Evolutionary conservation across 192 early-diverging fungal species (phyloP), one percentile per base, ranked within the genome.

Genomic region (Coemansia asiatica): DNA sequence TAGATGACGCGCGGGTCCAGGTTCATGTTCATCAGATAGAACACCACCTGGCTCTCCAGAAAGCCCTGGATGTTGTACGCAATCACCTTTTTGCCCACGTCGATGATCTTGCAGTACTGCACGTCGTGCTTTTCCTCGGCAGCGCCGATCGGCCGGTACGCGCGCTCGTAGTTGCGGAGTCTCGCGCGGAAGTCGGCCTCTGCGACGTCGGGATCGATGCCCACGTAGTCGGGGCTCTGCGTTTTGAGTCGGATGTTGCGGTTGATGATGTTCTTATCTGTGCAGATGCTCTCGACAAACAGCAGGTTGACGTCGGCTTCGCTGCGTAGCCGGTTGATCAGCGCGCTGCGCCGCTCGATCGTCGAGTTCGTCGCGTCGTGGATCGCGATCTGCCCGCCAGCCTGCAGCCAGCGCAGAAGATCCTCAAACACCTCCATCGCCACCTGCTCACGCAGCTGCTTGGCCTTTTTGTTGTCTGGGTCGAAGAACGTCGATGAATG

Each of bases 1-100:
- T 91, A 98, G 47, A 98, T 91, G 56, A 88, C 88, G 22, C 94
- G 88, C 21, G 88, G 79, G 68, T 85, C 71, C 61, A 96, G 87
- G 68, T 98, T 92, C 73, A 97, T 97, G 76, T 98, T 96, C 95
- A 97, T 97, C 63, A 98, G 74, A 70, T 97, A 98, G 71, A 98
- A 98, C 53, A 98, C 93, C 33, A 92, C 94, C 75, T 98, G 97
- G 19, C 90, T 90, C 31, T 89, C 84, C 44, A 98, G 75, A 72
- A 95, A 98, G 50, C 97, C 97, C 67, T 91, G 89, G 64, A 96
- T 94, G 68, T 95, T 94, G 82, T 95, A 86, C 16, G 95, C 93
- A 72, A 96, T 93, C 4, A 97, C 86, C 76, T 96, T 98, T 62
- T 94, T 92, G 59, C 97, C 97, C 7, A 97, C 95, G 79, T 99